Conservation (phyloP, 2,329 filamentous ascomycete species). For the Lecanicillium sp. region DNA sequence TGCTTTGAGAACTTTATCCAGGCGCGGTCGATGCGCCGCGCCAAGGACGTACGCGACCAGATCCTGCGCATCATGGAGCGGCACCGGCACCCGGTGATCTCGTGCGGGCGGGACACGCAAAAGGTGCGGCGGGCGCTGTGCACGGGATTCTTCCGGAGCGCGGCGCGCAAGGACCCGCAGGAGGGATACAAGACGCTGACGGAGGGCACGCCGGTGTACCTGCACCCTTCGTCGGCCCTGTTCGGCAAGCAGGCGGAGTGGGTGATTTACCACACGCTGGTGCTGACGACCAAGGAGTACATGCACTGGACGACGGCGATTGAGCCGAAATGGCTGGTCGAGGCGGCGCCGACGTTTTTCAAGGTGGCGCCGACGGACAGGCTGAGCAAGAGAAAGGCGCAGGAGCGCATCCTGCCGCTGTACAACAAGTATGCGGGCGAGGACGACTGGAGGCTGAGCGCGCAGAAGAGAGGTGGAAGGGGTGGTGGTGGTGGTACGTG, state of each 20-base stretch:
- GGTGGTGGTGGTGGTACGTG: conserved; percentile 87
- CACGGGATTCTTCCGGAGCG: conserved; percentile 91
- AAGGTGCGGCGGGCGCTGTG: conserved; percentile 86
- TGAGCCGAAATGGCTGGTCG: conserved; percentile 89
- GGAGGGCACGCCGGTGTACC: conserved; percentile 88
- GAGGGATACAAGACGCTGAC: conserved; percentile 98
- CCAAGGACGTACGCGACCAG: conserved; percentile 88
- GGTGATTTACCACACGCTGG: conserved; percentile 87
- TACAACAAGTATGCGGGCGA: conserved; percentile 89
- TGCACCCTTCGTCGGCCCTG: conserved; percentile 85
- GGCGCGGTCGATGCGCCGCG: conserved; percentile 78
- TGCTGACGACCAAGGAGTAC: conserved; percentile 94
- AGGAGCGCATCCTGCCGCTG: conserved; percentile 89
- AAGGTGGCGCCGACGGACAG: conserved; percentile 86
- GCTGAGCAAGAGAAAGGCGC: conserved; percentile 85
- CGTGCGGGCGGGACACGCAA: conserved; percentile 80
- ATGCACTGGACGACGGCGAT: conserved; percentile 94
- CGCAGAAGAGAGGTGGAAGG: conserved; percentile 77
- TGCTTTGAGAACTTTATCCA: conserved; percentile 98
- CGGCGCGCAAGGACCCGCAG: conserved; percentile 87
- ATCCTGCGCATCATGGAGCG: conserved; percentile 90
- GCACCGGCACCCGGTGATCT: conserved; percentile 75
- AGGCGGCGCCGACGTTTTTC: conserved; percentile 98
- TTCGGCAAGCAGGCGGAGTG: conserved; percentile 96
- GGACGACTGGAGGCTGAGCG: conserved; percentile 90